These are phyloP conservation scores for Peronospora belbahrii DNA, from an alignment of 352 stramenopile species.

Conservation along the genomic window DNA sequence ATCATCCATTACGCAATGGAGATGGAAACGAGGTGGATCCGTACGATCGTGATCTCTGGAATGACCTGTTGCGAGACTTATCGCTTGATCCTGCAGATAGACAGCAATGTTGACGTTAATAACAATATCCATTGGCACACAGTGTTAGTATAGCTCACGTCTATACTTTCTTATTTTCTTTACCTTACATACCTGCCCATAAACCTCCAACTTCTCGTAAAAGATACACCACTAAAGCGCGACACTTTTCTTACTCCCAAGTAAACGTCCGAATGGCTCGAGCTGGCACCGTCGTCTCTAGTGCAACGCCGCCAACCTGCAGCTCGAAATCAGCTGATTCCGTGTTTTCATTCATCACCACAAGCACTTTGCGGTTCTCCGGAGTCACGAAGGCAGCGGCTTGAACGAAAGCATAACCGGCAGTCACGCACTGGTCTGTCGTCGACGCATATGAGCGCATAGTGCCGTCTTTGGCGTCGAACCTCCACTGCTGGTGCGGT, in stretches of 20 bases:
- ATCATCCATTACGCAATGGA: conserved; percentile 38
- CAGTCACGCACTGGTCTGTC: conserved; percentile 63
- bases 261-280: conserved; percentile 60
- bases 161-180: neutral
- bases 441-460: conserved; percentile 40
- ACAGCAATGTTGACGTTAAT: conserved; percentile 6
- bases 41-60: conserved; percentile 62
- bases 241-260: conserved; percentile 38
- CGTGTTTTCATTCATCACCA: conserved; percentile 83
- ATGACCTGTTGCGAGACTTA: conserved; percentile 44
- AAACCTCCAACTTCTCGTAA: neutral
- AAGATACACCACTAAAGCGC: neutral
- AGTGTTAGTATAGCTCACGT: neutral
- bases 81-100: conserved; percentile 19
- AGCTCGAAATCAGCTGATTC: conserved; percentile 62
- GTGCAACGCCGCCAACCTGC: conserved; percentile 30
- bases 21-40: conserved; percentile 28
- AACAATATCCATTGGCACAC: conserved; percentile 1
- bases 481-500: conserved; percentile 52
- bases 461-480: conserved; percentile 34
- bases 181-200: neutral
- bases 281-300: conserved; percentile 46
- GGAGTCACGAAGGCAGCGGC: conserved; percentile 63
- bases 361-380: conserved; percentile 61
- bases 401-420: conserved; percentile 71